Evolutionary conservation across 108 stramenopile species (phyloP).

Genomic region (Nitzschia inconspicua): DNA sequence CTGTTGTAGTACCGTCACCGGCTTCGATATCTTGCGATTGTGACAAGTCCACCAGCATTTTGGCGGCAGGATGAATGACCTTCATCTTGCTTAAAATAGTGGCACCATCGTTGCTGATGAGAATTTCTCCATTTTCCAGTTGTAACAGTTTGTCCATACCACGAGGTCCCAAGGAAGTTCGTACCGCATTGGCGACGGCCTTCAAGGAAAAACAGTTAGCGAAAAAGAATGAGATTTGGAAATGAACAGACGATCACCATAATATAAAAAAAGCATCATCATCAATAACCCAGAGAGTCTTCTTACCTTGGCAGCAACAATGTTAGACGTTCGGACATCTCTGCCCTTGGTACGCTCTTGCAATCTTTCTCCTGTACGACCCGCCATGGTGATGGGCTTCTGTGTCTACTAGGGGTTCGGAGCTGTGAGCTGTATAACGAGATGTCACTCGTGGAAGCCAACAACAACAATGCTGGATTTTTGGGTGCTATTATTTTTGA

Average conservation of each 20-base stretch:
- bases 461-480: too few relatives aligned
- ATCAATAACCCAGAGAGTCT: neutral
- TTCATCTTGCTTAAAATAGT: slow-evolving; percentile 97
- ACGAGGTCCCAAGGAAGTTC: slow-evolving; percentile 97
- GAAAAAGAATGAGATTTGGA: neutral
- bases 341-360: slow-evolving; percentile 88
- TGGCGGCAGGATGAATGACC: slow-evolving; percentile 97
- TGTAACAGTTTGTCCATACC: slow-evolving; percentile 99
- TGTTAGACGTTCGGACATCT: slow-evolving; percentile 97
- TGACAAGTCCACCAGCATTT: slow-evolving; percentile 97
- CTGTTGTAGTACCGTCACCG: slow-evolving; percentile 94
- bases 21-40: slow-evolving; percentile 99
- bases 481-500: too few relatives aligned
- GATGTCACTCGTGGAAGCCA: too few relatives aligned
- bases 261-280: neutral
- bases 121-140: slow-evolving; percentile 89
- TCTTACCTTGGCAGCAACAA: slow-evolving; percentile 94
- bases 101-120: slow-evolving; percentile 99
- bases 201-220: slow-evolving; percentile 6
- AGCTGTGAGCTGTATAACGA: too few relatives aligned
- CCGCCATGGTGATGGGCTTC: neutral
- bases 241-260: neutral
- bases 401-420: neutral
- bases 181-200: slow-evolving; percentile 94
- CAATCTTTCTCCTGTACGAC: slow-evolving; percentile 64